A percentile compares a stretch with the other conserved stretches of the same genome.
These are phyloP conservation scores for Plenodomus biglobosus DNA, from an alignment of 2,329 filamentous ascomycete genomes.

Conservation along the genomic window DNA sequence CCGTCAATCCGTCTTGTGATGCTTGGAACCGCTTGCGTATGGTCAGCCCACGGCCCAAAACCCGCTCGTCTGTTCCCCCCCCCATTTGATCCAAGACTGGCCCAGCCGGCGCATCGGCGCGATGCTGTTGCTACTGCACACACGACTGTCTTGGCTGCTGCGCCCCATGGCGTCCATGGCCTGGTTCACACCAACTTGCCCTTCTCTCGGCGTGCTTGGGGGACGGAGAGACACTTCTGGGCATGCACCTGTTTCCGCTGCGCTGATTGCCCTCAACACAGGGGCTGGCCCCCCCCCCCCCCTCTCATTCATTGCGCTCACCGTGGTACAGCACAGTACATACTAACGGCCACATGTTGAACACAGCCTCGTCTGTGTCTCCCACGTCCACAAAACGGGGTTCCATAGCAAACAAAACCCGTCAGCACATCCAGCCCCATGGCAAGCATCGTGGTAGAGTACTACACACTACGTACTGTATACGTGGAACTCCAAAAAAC, in stretches of 20 bases:
- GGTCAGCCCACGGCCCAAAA: constrained; percentile 3
- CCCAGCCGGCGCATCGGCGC: constrained; percentile 15
- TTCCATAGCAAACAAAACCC: background rate
- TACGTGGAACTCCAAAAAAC: constrained; percentile 17
- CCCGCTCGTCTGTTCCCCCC: background rate
- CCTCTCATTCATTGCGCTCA: background rate
- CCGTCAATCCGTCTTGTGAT: constrained; percentile 31
- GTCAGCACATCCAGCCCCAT: background rate
- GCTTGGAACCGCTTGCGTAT: constrained; percentile 24
- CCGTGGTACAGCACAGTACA: no score
- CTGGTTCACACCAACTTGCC: constrained; percentile 10
- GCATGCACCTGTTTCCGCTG: constrained; percentile 9
- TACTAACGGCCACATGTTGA: background rate
- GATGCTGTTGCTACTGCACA: constrained; percentile 10
- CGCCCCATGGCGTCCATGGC: constrained; percentile 21
- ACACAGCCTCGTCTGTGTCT: background rate
- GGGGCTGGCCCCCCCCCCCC: no score
- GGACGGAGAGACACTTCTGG: constrained; percentile 16
- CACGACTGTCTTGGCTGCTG: constrained; percentile 12
- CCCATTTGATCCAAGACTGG: constrained; percentile 19
- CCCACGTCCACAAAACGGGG: background rate
- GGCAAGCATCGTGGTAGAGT: background rate
- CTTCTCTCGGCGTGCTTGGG: constrained; percentile 22
- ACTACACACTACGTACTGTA: no score
- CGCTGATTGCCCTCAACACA: constrained; percentile 2